Base-by-base conservation (phyloP, 306 rosid species). In the Parietaria judaica region DNA sequence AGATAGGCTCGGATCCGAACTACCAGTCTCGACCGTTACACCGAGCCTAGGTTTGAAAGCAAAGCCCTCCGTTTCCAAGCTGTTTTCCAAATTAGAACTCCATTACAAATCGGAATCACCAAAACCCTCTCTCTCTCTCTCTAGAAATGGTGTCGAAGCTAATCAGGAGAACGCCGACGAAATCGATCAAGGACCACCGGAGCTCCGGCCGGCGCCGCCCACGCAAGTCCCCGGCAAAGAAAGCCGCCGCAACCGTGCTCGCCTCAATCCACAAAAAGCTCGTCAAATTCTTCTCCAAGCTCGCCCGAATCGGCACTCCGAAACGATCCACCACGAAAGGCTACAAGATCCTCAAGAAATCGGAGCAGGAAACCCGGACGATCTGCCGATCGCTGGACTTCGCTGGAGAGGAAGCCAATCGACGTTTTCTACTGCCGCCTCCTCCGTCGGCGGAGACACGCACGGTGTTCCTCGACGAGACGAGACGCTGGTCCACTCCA, bases 401-500 rank as follows among this genome's bases (percentile, higher is more conserved):
- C 74, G 70, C 39, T 49, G 51, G 54, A 41, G 45, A 8, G 9
- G 45, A 41, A 8, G 9, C 7, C 7, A 10, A 5, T n/a, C 15
- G 14, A 4, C 14, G 15, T 16, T 35, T 31, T 6, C 70, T 38
- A 1, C 74, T 78, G 4, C 83, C 85, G 0, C 86, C 84, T 4
- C 74, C 74, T 43, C 57, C 45, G 0, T 68, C 84, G 0, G 54
- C 70, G 1, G 50, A 50, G 31, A 72, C 64, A 12, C 71, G 68
- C 39, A 92, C 99, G 0, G 64, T 92, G 11, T 70, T 92, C 49
- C 94, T 92, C 2, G 99, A 92, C 60, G 80, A 0, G 99, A 92
- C 52, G 96, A 92, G 70, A 92, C 99, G 4, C 62, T 92, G 41
- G 59, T 92, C 8, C 99, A 92, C 63, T 80, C 96, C 6, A 65